These are phyloP conservation scores for Pichia sp. DNA, from an alignment of 1,139 yeast species.

Conservation along the genomic window DNA sequence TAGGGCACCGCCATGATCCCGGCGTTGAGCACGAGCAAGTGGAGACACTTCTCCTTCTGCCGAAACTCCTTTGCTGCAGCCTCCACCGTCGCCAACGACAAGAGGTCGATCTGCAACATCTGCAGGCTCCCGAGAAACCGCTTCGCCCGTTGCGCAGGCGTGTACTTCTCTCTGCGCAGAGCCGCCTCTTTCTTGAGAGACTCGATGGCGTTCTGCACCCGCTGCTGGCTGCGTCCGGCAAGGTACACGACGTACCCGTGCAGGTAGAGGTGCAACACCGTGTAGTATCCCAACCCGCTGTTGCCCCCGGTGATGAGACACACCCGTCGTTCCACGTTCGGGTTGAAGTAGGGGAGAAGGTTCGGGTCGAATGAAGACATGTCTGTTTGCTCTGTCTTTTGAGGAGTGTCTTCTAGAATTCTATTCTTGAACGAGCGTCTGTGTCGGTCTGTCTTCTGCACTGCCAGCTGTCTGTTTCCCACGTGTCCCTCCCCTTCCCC, in stretches of 20 bases:
- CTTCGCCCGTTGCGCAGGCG: conserved; percentile 21
- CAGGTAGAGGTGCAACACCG: conserved; percentile 67
- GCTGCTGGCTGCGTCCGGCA: conserved; percentile 61
- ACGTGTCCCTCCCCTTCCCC: background rate
- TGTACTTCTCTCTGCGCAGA: conserved; percentile 29
- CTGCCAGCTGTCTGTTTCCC: too few species aligned
- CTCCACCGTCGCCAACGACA: conserved; percentile 55
- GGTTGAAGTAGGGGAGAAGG: conserved; percentile 23
- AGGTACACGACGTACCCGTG: conserved; percentile 76
- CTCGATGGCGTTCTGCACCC: conserved; percentile 53
- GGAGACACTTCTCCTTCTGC: conserved; percentile 48
- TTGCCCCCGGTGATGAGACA: conserved; percentile 79
- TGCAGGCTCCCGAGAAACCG: conserved; percentile 53
- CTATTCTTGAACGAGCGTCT: too few species aligned
- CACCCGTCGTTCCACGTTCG: conserved; percentile 45
- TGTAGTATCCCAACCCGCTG: conserved; percentile 75
- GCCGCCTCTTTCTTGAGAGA: conserved; percentile 53
- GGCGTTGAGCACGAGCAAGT: conserved; percentile 72
- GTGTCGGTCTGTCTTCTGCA: too few species aligned
- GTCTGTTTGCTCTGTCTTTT: background rate
- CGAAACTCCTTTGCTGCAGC: conserved; percentile 50
- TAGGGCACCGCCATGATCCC: conserved; percentile 78
- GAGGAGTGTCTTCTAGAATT: too few species aligned
- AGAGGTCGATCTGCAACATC: conserved; percentile 59
- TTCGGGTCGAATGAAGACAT: conserved; percentile 20